These are phyloP conservation scores for Priceomyces fermenticarens DNA, from an alignment of 805 yeast species.

Conservation along the genomic window DNA sequence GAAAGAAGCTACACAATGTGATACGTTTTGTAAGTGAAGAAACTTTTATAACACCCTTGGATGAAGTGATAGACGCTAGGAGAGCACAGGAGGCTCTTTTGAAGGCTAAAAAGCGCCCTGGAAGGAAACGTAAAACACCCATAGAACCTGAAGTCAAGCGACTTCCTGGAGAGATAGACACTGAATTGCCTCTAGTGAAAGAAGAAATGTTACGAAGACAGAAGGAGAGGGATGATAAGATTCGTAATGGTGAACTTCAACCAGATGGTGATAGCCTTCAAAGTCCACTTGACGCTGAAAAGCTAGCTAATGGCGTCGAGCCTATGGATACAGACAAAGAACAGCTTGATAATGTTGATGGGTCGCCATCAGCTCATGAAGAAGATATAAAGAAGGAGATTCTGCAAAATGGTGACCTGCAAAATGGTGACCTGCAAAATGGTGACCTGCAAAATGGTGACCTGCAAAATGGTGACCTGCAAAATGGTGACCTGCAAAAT, in stretches of 20 bases:
- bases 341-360: not conserved
- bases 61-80: conserved; percentile 54
- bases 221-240: conserved; percentile 11
- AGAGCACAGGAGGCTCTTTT: conserved; percentile 33
- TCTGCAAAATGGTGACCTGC: no score
- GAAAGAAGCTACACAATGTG: conserved; percentile 58
- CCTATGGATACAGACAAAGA: conserved; percentile 1
- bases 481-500: no score
- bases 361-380: not conserved
- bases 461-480: no score
- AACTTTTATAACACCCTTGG: conserved; percentile 57
- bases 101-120: conserved; percentile 42
- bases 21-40: conserved; percentile 50
- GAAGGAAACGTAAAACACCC: conserved; percentile 38
- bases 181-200: conserved; percentile 23
- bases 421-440: no score
- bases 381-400: not conserved
- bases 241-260: not conserved
- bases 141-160: conserved; percentile 10
- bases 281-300: not conserved
- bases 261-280: conserved; percentile 7
- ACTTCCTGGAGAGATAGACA: conserved; percentile 33
- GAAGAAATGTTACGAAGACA: conserved; percentile 24
- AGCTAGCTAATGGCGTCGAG: no score
- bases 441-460: no score